Conservation (phyloP, 257 asterid species). For the Rauvolfia tetraphylla region DNA sequence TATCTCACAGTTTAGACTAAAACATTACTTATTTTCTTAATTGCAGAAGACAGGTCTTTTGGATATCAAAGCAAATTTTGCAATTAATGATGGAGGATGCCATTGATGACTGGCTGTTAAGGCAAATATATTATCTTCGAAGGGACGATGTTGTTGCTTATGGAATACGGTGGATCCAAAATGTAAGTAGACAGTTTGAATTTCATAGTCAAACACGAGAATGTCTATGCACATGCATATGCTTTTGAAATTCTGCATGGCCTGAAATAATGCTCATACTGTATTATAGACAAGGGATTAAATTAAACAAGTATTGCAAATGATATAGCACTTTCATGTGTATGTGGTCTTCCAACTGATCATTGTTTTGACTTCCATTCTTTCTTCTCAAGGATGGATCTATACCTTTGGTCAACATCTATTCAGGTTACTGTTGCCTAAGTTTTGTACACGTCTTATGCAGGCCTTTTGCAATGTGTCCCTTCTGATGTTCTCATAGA, state of each 20-base stretch:
- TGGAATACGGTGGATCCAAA: slow-evolving; percentile 86
- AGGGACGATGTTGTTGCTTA: slow-evolving; percentile 74
- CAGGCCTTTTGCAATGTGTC: background rate
- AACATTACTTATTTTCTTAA: slow-evolving; percentile 17
- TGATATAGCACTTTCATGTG: background rate
- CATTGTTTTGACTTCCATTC: background rate
- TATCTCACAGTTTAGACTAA: slow-evolving; percentile 11
- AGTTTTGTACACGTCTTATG: background rate
- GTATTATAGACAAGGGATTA: background rate
- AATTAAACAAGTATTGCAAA: background rate
- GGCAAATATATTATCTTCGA: slow-evolving; percentile 91
- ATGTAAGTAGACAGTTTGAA: slow-evolving; percentile 45
- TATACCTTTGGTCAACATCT: background rate
- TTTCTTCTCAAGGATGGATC: background rate
- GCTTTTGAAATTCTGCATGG: background rate
- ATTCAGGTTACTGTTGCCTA: background rate
- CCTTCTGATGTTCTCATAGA: background rate
- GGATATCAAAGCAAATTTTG: slow-evolving; percentile 98
- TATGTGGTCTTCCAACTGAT: background rate
- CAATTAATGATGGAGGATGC: slow-evolving; percentile 99
- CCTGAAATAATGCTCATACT: background rate
- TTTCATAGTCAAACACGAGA: slow-evolving; percentile 13
- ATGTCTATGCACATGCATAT: background rate
- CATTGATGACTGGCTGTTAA: slow-evolving; percentile 93
- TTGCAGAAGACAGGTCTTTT: slow-evolving; percentile 93